Base-by-base conservation (phyloP, 331 rosid genomes). In the Arachis monticola region DNA sequence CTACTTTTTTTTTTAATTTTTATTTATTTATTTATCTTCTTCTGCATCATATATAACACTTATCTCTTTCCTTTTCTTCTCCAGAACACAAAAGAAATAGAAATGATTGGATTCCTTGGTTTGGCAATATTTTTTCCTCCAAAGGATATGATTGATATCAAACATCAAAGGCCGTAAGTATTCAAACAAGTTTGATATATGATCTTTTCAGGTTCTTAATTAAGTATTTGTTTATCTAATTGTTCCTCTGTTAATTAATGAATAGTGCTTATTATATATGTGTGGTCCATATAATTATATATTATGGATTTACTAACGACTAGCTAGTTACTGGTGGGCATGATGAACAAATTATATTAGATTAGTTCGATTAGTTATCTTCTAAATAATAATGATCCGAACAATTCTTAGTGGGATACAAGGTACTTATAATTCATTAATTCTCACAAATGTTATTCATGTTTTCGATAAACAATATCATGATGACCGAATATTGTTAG, bases 71-170 rank as follows among this genome's bases (percentile, higher is more conserved):
- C n/a, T 63, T 72, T 61, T 57, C 53, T 6, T 38, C 38, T 7
- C 41, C 38, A 17, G 41, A 11, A 35, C 32, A 5, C 41, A 38
- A 48, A 60, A 50, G 44, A 42, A 66, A 59, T 3, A 45, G 44
- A 56, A 61, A 1, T 53, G n/a, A 3, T 62, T 73, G 68, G 63
- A 58, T 68, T 72, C 35, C 31, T 46, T 0, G 57, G 67, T 56
- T 64, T 48, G 61, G 7, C 27, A 64, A 64, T 60, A 0, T 38
- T 38, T 38, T 38, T 38, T 38, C 41, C 41, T 5, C 41, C 4
- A 38, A 51, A 14, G 65, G 55, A 61, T 73, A 14, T 59, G 55
- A 61, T 73, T 67, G 72, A 4, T 40, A 82, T 73, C 57, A 5
- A 52, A 52, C 2, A 8, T 55, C 10, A 12, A 60, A 50, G 62